Evolutionary conservation across 257 asterid genomes (phyloP).

Genomic region (Scutellaria baicalensis): DNA sequence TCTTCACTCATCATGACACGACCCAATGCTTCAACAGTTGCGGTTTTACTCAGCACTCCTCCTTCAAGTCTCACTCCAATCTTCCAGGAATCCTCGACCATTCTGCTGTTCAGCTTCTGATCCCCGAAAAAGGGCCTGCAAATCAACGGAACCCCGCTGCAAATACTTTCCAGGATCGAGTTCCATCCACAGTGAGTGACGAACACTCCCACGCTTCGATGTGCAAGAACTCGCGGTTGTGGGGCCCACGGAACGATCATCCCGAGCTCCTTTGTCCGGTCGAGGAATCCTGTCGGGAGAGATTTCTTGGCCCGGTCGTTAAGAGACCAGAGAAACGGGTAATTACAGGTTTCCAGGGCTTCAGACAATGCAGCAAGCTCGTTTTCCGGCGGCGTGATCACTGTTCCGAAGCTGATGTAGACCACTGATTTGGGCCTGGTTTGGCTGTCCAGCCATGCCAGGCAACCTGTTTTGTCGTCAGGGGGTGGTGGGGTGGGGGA

Average conservation of each 20-base stretch:
- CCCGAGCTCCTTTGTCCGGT: conserved; percentile 33
- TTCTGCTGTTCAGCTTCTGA: conserved; percentile 44
- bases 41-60: conserved; percentile 30
- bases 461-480: conserved; percentile 37
- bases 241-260: conserved; percentile 70
- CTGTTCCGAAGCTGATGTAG: conserved; percentile 69
- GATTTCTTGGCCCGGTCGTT: conserved; percentile 14
- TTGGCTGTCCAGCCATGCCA: conserved; percentile 49
- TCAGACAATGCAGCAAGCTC: conserved; percentile 50
- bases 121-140: conserved; percentile 76
- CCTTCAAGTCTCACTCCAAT: conserved; percentile 37
- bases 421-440: conserved; percentile 28
- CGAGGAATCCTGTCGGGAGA: conserved; percentile 47
- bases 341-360: conserved; percentile 39
- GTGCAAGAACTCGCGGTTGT: conserved; percentile 37
- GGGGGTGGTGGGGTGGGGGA: conserved; percentile 20
- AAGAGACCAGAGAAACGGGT: conserved; percentile 67
- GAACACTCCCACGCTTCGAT: conserved; percentile 37
- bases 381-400: conserved; percentile 32
- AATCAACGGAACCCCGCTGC: conserved; percentile 49
- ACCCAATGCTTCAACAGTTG: conserved; percentile 23
- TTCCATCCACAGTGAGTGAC: conserved; percentile 85
- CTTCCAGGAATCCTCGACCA: conserved; percentile 50
- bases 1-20: conserved; percentile 11
- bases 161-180: conserved; percentile 50